Percentiles rank a stretch among this genome's conserved stretches.
These are phyloP conservation scores for Agaricus subrufescens DNA, from an alignment of 768 basidiomycete genomes.

Conservation along the genomic window DNA sequence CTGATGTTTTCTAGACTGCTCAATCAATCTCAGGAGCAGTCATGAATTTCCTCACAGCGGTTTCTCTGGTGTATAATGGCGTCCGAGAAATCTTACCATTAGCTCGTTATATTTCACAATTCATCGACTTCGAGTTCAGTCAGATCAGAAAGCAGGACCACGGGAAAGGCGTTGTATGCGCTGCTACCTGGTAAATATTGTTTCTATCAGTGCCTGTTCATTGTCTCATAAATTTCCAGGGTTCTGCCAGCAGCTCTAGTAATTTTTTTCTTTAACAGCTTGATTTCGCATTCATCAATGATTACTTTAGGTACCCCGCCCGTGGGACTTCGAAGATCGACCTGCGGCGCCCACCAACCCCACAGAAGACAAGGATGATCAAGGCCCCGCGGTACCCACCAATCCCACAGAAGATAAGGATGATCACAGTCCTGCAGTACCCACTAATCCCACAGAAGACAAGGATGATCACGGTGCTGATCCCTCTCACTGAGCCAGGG, in stretches of 20 bases:
- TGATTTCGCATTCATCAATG: neutral
- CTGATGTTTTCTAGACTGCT: constrained; percentile 34
- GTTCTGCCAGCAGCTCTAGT: constrained; percentile 76
- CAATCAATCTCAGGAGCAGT: constrained; percentile 58
- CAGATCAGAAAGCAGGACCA: constrained; percentile 57
- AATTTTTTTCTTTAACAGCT: neutral
- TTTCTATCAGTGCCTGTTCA: neutral
- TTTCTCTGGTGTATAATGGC: constrained; percentile 66
- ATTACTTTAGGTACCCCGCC: constrained; percentile 48
- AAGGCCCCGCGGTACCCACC: constrained; percentile 12
- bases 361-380: constrained; percentile 12
- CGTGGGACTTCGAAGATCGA: constrained; percentile 71
- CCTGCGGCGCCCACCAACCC: constrained; percentile 15
- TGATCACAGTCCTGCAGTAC: constrained; percentile 13
- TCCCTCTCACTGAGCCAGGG: too few relatives aligned
- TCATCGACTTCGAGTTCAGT: constrained; percentile 70
- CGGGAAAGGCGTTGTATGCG: constrained; percentile 80
- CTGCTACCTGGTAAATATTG: constrained; percentile 74
- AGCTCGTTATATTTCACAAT: constrained; percentile 77
- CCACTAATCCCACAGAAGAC: constrained; percentile 13
- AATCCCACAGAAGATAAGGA: constrained; percentile 14
- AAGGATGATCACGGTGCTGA: neutral
- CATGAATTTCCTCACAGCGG: constrained; percentile 71
- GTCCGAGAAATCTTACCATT: constrained; percentile 82
- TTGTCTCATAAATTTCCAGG: constrained; percentile 30